These are phyloP conservation scores for Colletotrichum cuscutae DNA, from an alignment of 2,329 filamentous ascomycete genomes.

Conservation along the genomic window DNA sequence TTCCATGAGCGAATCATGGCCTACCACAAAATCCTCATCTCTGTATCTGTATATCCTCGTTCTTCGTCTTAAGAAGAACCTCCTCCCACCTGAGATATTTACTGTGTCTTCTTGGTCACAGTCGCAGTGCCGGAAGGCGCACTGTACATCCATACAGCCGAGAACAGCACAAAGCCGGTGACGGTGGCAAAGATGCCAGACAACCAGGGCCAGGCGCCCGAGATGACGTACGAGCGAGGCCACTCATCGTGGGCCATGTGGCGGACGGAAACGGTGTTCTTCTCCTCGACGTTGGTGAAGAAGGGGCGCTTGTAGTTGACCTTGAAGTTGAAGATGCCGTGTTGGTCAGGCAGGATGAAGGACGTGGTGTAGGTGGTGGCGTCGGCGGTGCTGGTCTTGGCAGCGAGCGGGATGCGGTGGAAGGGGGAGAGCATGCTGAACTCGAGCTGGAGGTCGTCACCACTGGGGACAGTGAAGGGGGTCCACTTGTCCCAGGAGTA, in stretches of 20 bases:
- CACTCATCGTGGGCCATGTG: slow-evolving; percentile 99
- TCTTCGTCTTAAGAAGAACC: not conserved
- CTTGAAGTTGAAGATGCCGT: slow-evolving; percentile 98
- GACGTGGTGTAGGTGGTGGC: slow-evolving; percentile 78
- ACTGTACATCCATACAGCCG: slow-evolving; percentile 86
- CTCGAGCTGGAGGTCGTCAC: slow-evolving; percentile 88
- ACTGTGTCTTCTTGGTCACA: slow-evolving; percentile 60
- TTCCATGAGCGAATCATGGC: not conserved
- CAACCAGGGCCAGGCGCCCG: slow-evolving; percentile 94
- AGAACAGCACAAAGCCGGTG: slow-evolving; percentile 85
- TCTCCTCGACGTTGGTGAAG: slow-evolving; percentile 89
- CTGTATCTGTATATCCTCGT: not conserved
- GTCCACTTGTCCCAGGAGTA: slow-evolving; percentile 79
- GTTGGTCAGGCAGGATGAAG: slow-evolving; percentile 92
- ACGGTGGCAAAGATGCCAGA: slow-evolving; percentile 87
- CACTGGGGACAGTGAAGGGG: slow-evolving; percentile 76
- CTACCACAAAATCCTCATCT: not conserved
- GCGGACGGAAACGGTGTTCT: slow-evolving; percentile 91
- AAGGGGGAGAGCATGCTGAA: slow-evolving; percentile 99
- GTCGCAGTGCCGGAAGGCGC: slow-evolving; percentile 52
- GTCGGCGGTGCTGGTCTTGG: slow-evolving; percentile 67
- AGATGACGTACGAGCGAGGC: slow-evolving; percentile 90
- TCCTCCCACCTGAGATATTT: slow-evolving; percentile 18
- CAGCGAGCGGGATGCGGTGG: slow-evolving; percentile 82
- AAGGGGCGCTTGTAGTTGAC: slow-evolving; percentile 98